Base-by-base conservation (phyloP, 129 eudicot species). In the Flaveria robusta region DNA sequence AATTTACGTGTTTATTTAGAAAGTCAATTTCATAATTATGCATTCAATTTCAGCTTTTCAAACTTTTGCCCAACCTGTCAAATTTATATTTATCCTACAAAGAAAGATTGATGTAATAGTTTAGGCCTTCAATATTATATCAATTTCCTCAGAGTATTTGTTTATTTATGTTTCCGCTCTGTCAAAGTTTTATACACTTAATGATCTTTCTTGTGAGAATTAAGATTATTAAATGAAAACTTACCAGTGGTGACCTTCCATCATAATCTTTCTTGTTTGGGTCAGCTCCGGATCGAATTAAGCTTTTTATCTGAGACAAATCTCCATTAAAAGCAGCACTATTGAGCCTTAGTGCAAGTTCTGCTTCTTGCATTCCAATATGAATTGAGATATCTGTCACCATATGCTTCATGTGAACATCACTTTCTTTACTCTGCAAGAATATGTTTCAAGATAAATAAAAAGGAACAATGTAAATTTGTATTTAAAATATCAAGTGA, bases 161-260 rank as follows among this genome's bases (percentile, higher is more conserved):
- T 49, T 49, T 49, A 49, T 49, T 49, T 14, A 13, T 15, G 54
- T 1, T 49, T 49, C 19, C 19, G 19, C 54, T 49, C n/a, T 20
- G 20, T 19, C 39, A 34, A 34, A 34, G 39, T 34, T 34, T 58
- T 58, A 58, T 58, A 29, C 29, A 12, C 52, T 19, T 9, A 9
- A 2, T 10, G 59, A 0, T 45, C 5, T 60, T 63, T 47, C 2
- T 63, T 63, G 16, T 11, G n/a, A n/a, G n/a, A n/a, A n/a, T n/a
- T n/a, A 62, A 14, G 22, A 2, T 49, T 27, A 34, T 23, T 31
- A 71, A 64, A 27, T 14, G 49, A 45, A 70, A 78, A 50, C 54
- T 64, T 91, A 94, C 97, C 98, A 94, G 47, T 3, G 97, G 96
- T 64, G 98, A 81, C 74, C 98, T 84, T 80, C 97, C 98, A 79